These are phyloP conservation scores for Aureobasidium zeae DNA, from an alignment of 2,329 filamentous ascomycete genomes.

Conservation along the genomic window DNA sequence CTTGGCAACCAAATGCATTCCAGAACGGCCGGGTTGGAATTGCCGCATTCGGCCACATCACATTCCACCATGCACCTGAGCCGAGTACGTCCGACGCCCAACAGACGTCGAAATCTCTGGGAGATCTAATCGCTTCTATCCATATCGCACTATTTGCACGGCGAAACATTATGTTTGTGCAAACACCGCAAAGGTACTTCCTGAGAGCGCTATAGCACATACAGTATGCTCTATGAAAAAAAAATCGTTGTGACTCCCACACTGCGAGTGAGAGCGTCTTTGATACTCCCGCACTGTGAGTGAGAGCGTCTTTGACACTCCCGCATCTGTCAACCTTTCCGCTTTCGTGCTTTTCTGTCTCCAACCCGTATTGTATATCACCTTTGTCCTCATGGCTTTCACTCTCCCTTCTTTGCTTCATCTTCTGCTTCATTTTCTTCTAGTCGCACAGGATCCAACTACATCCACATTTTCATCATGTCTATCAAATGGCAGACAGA, in stretches of 20 bases:
- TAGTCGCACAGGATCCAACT: not conserved
- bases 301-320: slow-evolving; percentile 4
- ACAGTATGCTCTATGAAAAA: no score
- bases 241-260: no score
- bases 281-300: no score
- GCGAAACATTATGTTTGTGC: not conserved
- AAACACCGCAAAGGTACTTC: no score
- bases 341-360: slow-evolving; percentile 1
- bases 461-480: not conserved
- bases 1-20: slow-evolving; percentile 1
- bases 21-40: not conserved
- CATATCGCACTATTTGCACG: no score
- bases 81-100: no score
- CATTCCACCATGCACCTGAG: not conserved
- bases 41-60: not conserved
- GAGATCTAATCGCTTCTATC: no score
- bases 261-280: no score
- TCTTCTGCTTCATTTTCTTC: not conserved
- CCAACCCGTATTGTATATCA: slow-evolving; percentile 5
- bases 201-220: no score
- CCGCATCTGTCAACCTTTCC: slow-evolving; percentile 12
- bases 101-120: no score
- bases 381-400: slow-evolving; percentile 3
- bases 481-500: not conserved
- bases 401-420: slow-evolving; percentile 8